phyloP scores from a whole-genome alignment of 179 eudicot genomes.

The Gypsophila paniculata region DNA sequence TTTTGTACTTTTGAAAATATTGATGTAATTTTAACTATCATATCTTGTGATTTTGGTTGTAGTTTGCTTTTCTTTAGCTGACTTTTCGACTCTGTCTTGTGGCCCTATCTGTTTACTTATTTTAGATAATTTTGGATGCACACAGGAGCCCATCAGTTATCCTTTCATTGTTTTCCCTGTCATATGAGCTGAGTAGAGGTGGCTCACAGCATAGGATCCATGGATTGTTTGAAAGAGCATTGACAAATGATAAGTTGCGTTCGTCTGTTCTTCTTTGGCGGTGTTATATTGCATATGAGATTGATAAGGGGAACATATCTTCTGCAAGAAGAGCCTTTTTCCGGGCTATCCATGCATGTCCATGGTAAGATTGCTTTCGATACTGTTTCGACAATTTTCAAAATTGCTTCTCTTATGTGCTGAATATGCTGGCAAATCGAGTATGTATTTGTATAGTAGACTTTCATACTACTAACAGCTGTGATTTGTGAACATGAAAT shows the following conservation, averaged over 20 bases:
- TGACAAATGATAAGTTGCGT: slow-evolving; percentile 54
- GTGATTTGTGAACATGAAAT: background rate
- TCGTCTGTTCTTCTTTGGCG: slow-evolving; percentile 76
- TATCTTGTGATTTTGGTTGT: background rate
- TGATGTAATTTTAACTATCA: background rate
- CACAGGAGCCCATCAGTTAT: slow-evolving; percentile 78
- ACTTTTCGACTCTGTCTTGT: background rate
- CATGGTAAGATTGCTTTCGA: slow-evolving; percentile 50
- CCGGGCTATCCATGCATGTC: slow-evolving; percentile 96
- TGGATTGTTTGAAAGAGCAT: slow-evolving; percentile 79
- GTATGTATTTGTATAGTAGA: background rate
- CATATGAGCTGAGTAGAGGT: slow-evolving; percentile 66
- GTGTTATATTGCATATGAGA: slow-evolving; percentile 73
- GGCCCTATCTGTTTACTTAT: background rate
- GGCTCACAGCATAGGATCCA: slow-evolving; percentile 69
- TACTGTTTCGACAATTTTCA: background rate
- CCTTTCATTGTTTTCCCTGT: slow-evolving; percentile 64
- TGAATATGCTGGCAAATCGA: background rate
- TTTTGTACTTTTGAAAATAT: slow-evolving; percentile 6
- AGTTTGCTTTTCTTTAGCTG: background rate
- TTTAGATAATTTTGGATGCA: slow-evolving; percentile 8
- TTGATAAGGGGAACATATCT: slow-evolving; percentile 44
- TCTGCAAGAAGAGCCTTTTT: slow-evolving; percentile 83
- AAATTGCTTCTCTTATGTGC: background rate
- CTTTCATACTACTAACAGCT: slow-evolving; percentile 2